A percentile compares a stretch with the other conserved stretches of the same genome.
Conservation (phyloP, 768 basidiomycete genomes). For the Hypholoma fasciculare region DNA sequence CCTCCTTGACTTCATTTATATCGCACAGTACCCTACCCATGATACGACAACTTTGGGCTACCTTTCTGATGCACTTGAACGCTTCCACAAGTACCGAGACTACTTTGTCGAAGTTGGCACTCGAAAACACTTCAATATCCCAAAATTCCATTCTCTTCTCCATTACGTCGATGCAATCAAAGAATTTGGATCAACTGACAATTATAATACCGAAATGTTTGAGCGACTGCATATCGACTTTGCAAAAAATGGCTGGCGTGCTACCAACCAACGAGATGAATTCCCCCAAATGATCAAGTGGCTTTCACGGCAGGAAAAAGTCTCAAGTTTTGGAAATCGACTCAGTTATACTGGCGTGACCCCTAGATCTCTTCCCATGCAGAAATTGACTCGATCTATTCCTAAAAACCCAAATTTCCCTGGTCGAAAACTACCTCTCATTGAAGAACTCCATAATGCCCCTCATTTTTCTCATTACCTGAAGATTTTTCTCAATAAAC, state of each 20-base stretch:
- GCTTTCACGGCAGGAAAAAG: slow-evolving; percentile 31
- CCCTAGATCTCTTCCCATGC: too few species aligned
- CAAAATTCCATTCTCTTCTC: slow-evolving; percentile 11
- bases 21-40: slow-evolving; percentile 23
- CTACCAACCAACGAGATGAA: slow-evolving; percentile 22
- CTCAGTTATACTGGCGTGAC: background rate
- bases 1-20: slow-evolving; percentile 31
- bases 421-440: background rate
- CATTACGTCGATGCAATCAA: slow-evolving; percentile 23
- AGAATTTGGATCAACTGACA: slow-evolving; percentile 24
- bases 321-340: background rate
- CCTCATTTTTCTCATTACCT: background rate
- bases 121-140: slow-evolving; percentile 30
- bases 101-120: slow-evolving; percentile 13
- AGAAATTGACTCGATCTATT: background rate
- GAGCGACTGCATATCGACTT: slow-evolving; percentile 36
- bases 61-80: slow-evolving; percentile 11
- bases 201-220: slow-evolving; percentile 26
- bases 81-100: slow-evolving; percentile 13
- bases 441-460: background rate
- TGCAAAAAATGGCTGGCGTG: slow-evolving; percentile 29
- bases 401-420: background rate
- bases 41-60: slow-evolving; percentile 20
- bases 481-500: background rate
- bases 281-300: slow-evolving; percentile 34